Base-by-base conservation (phyloP, 768 basidiomycete species). In the Peribolospora kevripleyi region DNA sequence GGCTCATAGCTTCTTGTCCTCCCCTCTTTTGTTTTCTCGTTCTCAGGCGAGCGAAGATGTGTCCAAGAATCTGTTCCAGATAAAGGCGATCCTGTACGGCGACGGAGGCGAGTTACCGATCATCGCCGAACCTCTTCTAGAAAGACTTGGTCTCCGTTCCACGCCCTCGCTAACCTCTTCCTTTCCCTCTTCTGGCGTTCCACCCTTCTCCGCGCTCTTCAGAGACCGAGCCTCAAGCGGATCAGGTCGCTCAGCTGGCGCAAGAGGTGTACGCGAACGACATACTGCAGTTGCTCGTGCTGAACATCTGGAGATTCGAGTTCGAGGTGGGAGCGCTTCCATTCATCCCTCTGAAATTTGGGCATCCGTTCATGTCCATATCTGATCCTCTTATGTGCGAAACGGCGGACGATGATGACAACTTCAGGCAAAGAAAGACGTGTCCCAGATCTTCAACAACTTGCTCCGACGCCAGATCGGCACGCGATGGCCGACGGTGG, bases 261-360 rank as follows among this genome's bases (percentile, higher is more conserved):
- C 88, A 95, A 64, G 91, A 97, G 66, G 85, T 86, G 7, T 97
- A 95, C 70, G 79, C 78, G 57, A 84, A 82, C 49, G 86, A 93
- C 65, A 73, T 97, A 37, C 73, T 97, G 37, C 75, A 82, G 58
- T 71, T 78, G 43, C 76, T 93, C 57, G 80, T 97, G 41, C 71
- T 78, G 55, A 77, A 84, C 66, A 80, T 93, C 58, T 77, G 79
- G 13, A 78, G 78, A 14, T 82, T 95, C 66, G 91, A 97, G 65
- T 95, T 97, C 62, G 91, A 97, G 70, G 80, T 86, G 39, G 75
- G 85, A 55, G 25, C 25, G 1, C 25, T 37, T 25, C 0, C 9
- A 6, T 45, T 6, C 40, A 45, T 37, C 41, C n/a, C 45, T 7
- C 9, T 4, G 5, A 3, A 7, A 1, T 25, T 4, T 36, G 46